Percentiles rank a stretch among this genome's conserved stretches.
phyloP scores from a whole-genome alignment of 768 basidiomycete genomes.

The Collybia nuda region DNA sequence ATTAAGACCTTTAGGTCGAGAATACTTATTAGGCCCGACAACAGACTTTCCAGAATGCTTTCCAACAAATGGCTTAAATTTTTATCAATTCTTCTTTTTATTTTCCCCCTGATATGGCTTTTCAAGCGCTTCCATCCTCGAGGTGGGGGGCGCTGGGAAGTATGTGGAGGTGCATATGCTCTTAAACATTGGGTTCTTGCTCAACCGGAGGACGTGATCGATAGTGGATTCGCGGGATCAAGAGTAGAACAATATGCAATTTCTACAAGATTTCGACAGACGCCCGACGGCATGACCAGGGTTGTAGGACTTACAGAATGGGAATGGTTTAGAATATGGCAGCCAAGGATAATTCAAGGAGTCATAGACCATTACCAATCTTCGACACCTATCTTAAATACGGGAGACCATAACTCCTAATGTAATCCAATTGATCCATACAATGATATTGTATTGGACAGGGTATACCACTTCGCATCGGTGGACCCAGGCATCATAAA shows the following conservation, averaged over 20 bases:
- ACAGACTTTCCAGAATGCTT: slow-evolving; percentile 61
- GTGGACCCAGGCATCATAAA: too few species aligned
- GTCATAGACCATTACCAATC: slow-evolving; percentile 49
- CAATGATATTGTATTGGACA: too few species aligned
- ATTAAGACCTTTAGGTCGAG: slow-evolving; percentile 46
- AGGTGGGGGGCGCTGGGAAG: slow-evolving; percentile 76
- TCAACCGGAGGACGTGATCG: slow-evolving; percentile 2
- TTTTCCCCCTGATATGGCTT: slow-evolving; percentile 83
- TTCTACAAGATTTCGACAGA: slow-evolving; percentile 25
- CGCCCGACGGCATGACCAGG: slow-evolving; percentile 33
- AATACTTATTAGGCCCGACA: slow-evolving; percentile 69
- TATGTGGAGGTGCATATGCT: slow-evolving; percentile 77
- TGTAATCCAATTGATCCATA: too few species aligned
- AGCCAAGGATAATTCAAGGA: slow-evolving; percentile 60
- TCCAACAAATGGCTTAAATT: slow-evolving; percentile 73
- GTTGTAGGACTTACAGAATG: slow-evolving; percentile 66
- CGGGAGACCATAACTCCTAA: neutral
- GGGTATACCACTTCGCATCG: too few species aligned
- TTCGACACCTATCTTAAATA: slow-evolving; percentile 26
- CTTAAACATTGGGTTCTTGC: slow-evolving; percentile 50
- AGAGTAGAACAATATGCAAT: slow-evolving; percentile 5
- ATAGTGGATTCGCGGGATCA: neutral
- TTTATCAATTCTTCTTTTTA: slow-evolving; percentile 62
- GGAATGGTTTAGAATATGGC: slow-evolving; percentile 81
- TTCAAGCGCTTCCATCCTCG: slow-evolving; percentile 64